Conservation (phyloP, 2,329 filamentous ascomycete species). For the Aschersonia sp. region DNA sequence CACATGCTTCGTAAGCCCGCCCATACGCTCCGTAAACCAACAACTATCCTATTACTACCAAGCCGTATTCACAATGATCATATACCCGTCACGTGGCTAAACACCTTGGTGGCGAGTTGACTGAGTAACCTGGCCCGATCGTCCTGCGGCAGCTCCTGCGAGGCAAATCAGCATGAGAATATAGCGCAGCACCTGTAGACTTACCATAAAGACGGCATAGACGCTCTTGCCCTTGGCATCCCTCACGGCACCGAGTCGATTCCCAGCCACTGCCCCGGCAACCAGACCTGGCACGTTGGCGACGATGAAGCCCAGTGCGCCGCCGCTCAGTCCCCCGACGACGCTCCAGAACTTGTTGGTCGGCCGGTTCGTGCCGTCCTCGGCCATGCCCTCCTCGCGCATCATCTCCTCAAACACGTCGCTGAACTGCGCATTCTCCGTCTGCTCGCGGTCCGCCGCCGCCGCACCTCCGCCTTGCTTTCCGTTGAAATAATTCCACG, state of each 20-base stretch:
- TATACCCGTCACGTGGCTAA: constrained; percentile 57
- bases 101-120: constrained; percentile 74
- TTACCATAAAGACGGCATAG: constrained; percentile 66
- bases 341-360: constrained; percentile 76
- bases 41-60: neutral
- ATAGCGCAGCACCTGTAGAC: constrained; percentile 4
- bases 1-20: too few relatives aligned
- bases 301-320: constrained; percentile 85
- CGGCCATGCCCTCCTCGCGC: constrained; percentile 69
- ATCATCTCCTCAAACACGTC: constrained; percentile 84
- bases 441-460: constrained; percentile 29
- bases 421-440: constrained; percentile 72
- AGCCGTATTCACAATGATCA: neutral
- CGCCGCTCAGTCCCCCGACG: constrained; percentile 73
- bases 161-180: neutral
- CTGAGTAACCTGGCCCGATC: constrained; percentile 71
- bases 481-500: constrained; percentile 45
- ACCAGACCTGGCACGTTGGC: constrained; percentile 82
- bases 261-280: constrained; percentile 84
- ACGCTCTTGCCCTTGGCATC: constrained; percentile 92
- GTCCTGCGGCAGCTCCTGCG: constrained; percentile 63
- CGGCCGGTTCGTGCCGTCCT: constrained; percentile 41
- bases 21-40: too few relatives aligned
- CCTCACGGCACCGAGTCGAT: constrained; percentile 75
- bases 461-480: constrained; percentile 3